These are phyloP conservation scores for Zizania palustris DNA, from an alignment of 202 grass and related monocot genomes.

Conservation along the genomic window DNA sequence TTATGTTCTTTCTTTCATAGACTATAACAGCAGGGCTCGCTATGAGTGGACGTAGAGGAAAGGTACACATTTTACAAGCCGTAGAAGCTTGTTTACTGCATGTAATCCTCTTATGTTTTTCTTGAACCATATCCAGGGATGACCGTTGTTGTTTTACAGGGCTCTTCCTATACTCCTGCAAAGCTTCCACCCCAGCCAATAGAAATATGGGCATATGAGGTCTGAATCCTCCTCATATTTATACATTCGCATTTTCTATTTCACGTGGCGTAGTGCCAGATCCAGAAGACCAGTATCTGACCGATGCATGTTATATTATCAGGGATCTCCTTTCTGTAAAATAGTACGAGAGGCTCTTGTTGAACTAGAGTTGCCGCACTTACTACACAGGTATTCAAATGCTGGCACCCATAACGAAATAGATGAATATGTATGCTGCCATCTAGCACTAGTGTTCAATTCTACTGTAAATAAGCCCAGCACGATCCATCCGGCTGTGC, in stretches of 20 bases:
- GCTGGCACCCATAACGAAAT: not conserved
- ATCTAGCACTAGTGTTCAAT: not conserved
- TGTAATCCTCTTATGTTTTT: constrained; percentile 27
- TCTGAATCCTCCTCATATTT: constrained; percentile 35
- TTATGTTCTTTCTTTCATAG: constrained; percentile 48
- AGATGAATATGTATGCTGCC: not conserved
- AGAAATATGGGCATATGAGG: constrained; percentile 96
- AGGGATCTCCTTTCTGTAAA: constrained; percentile 93
- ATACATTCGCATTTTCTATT: not conserved
- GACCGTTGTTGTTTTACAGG: constrained; percentile 48
- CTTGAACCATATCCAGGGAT: constrained; percentile 15
- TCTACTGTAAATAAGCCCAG: not conserved
- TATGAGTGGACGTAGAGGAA: constrained; percentile 70
- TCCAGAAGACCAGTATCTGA: constrained; percentile 26
- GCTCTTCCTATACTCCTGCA: constrained; percentile 65
- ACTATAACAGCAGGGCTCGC: constrained; percentile 76
- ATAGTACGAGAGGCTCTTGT: constrained; percentile 84
- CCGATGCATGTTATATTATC: constrained; percentile 28
- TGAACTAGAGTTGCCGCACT: constrained; percentile 86
- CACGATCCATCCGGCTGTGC: not conserved
- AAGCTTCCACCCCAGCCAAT: constrained; percentile 76
- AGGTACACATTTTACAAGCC: constrained; percentile 43
- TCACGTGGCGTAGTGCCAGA: not conserved
- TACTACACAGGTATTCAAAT: constrained; percentile 68
- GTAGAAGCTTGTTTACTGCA: constrained; percentile 11